phyloP scores from a whole-genome alignment of 768 basidiomycete species.

The Suillus subalutaceus region DNA sequence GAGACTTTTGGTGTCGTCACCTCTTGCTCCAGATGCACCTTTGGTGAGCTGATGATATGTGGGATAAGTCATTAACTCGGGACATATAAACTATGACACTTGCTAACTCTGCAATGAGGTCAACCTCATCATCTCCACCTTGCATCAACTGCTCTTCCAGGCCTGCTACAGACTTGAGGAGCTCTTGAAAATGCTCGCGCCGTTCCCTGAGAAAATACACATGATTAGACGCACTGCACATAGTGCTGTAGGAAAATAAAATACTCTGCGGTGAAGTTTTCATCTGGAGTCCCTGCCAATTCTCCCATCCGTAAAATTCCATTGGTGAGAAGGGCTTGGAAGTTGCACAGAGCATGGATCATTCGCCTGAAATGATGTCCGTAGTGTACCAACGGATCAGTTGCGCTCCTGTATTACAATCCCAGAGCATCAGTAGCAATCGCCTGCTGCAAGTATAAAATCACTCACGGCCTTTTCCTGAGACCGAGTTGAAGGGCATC shows the following conservation, averaged over 20 bases:
- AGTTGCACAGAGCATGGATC: conserved; percentile 23
- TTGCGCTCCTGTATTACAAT: not conserved
- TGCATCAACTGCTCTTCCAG: conserved; percentile 19
- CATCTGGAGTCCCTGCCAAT: conserved; percentile 6
- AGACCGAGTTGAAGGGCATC: too few relatives aligned
- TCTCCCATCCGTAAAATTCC: conserved; percentile 16
- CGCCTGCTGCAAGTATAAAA: too few relatives aligned
- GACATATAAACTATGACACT: not conserved
- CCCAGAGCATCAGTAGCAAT: too few relatives aligned
- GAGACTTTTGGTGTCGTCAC: conserved; percentile 17
- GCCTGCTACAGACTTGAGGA: conserved; percentile 19
- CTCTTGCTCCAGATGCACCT: conserved; percentile 22
- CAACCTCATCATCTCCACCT: conserved; percentile 19
- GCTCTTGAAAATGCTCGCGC: conserved; percentile 18
- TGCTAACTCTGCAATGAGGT: conserved; percentile 21
- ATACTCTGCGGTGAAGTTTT: conserved; percentile 4
- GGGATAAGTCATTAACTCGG: not conserved
- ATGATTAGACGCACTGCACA: not conserved
- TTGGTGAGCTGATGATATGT: conserved; percentile 25
- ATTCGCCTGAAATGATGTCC: conserved; percentile 26
- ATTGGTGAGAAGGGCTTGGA: conserved; percentile 23
- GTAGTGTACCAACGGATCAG: conserved; percentile 25
- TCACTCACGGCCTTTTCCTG: too few relatives aligned
- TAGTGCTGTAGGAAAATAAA: not conserved
- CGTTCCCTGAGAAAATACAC: conserved; percentile 14